Evolutionary conservation across 2,329 filamentous ascomycete genomes (phyloP).

Genomic region (Nemania serpens): DNA sequence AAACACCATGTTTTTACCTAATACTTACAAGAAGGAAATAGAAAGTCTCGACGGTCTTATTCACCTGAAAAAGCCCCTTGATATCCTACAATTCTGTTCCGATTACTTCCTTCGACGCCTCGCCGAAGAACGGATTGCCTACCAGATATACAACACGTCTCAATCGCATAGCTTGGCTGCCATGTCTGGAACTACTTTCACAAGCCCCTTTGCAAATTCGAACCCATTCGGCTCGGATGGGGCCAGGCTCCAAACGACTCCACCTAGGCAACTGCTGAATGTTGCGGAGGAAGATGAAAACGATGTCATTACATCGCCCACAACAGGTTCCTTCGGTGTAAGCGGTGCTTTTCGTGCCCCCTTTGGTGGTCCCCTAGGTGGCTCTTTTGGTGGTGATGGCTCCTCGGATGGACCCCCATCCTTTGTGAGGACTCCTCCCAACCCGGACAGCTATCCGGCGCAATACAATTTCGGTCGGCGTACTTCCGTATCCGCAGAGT

Average conservation of each 20-base stretch:
- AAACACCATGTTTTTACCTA: slow-evolving; percentile 51
- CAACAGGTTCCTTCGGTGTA: slow-evolving; percentile 62
- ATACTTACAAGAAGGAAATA: slow-evolving; percentile 65
- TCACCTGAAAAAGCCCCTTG: slow-evolving; percentile 60
- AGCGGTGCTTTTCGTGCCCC: slow-evolving; percentile 53
- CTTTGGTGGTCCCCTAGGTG: slow-evolving; percentile 50
- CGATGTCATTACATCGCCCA: slow-evolving; percentile 76
- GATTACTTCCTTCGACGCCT: slow-evolving; percentile 70
- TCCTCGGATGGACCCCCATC: slow-evolving; percentile 51
- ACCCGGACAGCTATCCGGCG: slow-evolving; percentile 75
- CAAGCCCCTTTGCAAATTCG: slow-evolving; percentile 70
- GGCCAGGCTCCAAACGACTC: slow-evolving; percentile 37
- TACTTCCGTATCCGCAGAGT: slow-evolving; percentile 96
- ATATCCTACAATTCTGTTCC: slow-evolving; percentile 72
- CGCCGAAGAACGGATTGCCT: slow-evolving; percentile 66
- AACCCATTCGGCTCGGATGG: slow-evolving; percentile 73
- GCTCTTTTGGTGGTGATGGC: slow-evolving; percentile 58
- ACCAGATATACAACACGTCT: slow-evolving; percentile 18
- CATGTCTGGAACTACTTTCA: slow-evolving; percentile 79
- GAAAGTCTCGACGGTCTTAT: slow-evolving; percentile 66
- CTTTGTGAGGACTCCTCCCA: slow-evolving; percentile 53
- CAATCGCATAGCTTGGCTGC: slow-evolving; percentile 46
- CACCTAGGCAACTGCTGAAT: slow-evolving; percentile 50
- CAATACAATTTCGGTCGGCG: slow-evolving; percentile 94
- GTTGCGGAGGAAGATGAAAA: slow-evolving; percentile 85